Conservation (phyloP, 495 filamentous ascomycete genomes). For the Terfezia boudieri region DNA sequence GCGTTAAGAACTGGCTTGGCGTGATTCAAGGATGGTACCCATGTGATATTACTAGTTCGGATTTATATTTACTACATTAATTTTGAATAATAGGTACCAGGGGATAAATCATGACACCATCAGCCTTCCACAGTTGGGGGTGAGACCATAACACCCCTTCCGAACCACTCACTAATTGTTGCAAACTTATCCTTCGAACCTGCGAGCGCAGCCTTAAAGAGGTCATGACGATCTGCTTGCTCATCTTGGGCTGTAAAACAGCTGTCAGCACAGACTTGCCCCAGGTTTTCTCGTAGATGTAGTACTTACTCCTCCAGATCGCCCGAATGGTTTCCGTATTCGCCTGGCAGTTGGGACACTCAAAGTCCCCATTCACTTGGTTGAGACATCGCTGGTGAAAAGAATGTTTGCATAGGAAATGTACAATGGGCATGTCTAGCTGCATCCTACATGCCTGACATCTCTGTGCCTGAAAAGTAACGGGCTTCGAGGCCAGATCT, state of each 20-base stretch:
- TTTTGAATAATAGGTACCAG: too few species aligned
- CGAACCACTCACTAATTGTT: slow-evolving; percentile 84
- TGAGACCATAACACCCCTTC: slow-evolving; percentile 59
- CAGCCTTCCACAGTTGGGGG: not conserved
- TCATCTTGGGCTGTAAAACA: slow-evolving; percentile 48
- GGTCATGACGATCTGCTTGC: slow-evolving; percentile 65
- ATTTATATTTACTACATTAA: too few species aligned
- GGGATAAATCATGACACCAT: not conserved
- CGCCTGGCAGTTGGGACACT: slow-evolving; percentile 65
- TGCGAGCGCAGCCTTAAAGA: slow-evolving; percentile 62
- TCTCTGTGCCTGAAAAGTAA: slow-evolving; percentile 71
- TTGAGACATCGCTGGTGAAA: slow-evolving; percentile 80
- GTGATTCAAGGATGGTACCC: too few species aligned
- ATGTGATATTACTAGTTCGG: too few species aligned
- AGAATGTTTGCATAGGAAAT: slow-evolving; percentile 89
- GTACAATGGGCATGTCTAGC: slow-evolving; percentile 70
- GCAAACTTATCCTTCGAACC: slow-evolving; percentile 67
- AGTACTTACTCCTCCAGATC: slow-evolving; percentile 33
- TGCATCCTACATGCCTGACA: slow-evolving; percentile 55
- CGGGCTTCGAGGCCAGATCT: slow-evolving; percentile 52
- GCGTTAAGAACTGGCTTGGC: too few species aligned
- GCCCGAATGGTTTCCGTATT: slow-evolving; percentile 71
- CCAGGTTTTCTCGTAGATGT: not conserved
- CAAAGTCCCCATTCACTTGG: slow-evolving; percentile 34
- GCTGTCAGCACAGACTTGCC: not conserved